Conservation (phyloP, 2,329 filamentous ascomycete genomes). For the Aureobasidium sp. region DNA sequence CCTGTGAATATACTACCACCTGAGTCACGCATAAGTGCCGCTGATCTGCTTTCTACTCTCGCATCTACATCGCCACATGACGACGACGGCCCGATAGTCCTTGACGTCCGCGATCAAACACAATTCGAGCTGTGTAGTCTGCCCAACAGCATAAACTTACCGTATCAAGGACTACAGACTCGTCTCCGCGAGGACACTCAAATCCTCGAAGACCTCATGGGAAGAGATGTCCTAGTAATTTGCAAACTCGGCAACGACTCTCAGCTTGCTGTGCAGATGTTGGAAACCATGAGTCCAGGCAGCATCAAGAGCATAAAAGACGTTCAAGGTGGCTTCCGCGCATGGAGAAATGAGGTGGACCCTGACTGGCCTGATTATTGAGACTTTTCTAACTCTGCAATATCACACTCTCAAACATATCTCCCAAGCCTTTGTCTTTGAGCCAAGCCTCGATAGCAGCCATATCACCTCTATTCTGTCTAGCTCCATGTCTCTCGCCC, state of each 20-base stretch:
- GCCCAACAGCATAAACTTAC: conserved; percentile 67
- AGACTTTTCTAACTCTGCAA: background rate
- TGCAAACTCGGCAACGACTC: conserved; percentile 75
- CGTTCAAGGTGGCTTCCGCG: conserved; percentile 62
- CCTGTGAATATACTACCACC: conserved; percentile 50
- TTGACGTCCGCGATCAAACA: conserved; percentile 77
- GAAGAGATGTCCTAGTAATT: conserved; percentile 57
- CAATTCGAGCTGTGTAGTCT: conserved; percentile 78
- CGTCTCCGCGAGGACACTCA: conserved; percentile 23
- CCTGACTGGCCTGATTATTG: conserved; percentile 50
- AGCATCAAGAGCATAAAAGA: conserved; percentile 58
- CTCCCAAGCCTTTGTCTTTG: conserved; percentile 37
- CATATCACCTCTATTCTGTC: conserved; percentile 49
- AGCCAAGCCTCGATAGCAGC: conserved; percentile 47
- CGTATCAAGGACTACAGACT: conserved; percentile 51
- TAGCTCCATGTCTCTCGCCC: conserved; percentile 39
- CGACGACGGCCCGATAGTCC: conserved; percentile 33
- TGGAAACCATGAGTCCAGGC: conserved; percentile 56
- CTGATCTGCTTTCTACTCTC: conserved; percentile 41
- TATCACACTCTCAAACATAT: conserved; percentile 39
- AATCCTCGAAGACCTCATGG: conserved; percentile 31
- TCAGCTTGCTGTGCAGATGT: conserved; percentile 58
- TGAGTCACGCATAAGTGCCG: conserved; percentile 28
- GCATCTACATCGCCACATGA: background rate
- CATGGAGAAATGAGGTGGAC: conserved; percentile 67